Base-by-base conservation (phyloP, 2,329 filamentous ascomycete genomes). In the Huntiella decipiens region DNA sequence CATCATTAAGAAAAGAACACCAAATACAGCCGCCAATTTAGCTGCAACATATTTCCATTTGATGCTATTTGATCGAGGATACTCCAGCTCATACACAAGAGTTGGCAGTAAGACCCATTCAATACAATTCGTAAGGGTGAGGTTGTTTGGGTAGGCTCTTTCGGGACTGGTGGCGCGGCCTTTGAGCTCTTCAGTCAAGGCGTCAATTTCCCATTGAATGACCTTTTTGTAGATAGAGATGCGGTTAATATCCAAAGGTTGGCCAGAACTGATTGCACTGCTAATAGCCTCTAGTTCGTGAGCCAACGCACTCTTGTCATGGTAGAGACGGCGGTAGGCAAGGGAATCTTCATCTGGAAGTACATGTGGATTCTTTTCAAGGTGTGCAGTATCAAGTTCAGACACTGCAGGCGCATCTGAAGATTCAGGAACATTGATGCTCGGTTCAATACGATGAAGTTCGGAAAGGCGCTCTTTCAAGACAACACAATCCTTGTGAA, bases 51-150 rank as follows among this genome's bases (percentile, higher is more conserved):
- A 87, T 52, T 64, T 66, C 80, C 80, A 85, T 59, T 81, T 76
- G 52, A 83, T 79, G 4, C 59, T 65, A 13, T 82, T 72, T 4
- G 67, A 66, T 38, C 79, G 71, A 2, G 82, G 82, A 54, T 87
- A 87, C 54, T 82, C 77, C 38, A 82, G 68, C 57, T 88, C 82
- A 57, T 87, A 88, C 11, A 86, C 79, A 4, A 86, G 63, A 0
- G 82, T 87, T 3, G 82, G 82, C 7, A 87, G 65, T 38, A 77
- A 71, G 43, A 82, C 77, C 66, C 79, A 88, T 56, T 83, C 79
- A 55, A 75, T 73, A 53, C 81, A 77, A 55, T 82, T 77, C 42
- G 55, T 50, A 8, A 76, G 53, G 0, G 72, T 82, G 34, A 87
- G 64, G 55, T 86, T 87, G 42, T 70, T 64, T 0, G 82, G 82